Conservation (phyloP, 805 yeast species). For the Candida maesae region DNA sequence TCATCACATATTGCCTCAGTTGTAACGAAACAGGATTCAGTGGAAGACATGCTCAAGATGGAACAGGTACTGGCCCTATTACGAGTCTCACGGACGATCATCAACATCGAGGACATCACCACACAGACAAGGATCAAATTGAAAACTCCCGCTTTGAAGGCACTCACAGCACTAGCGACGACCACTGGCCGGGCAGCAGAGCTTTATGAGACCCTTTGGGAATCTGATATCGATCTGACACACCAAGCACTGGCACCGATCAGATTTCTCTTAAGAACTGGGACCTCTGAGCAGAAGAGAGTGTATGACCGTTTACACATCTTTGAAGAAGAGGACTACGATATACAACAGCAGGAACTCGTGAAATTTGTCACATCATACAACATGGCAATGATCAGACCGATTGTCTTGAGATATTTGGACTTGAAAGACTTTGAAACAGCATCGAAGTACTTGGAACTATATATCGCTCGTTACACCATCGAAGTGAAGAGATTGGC, state of each 20-base stretch:
- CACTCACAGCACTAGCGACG: background rate
- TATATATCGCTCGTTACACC: slow-evolving; percentile 7
- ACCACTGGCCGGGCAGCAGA: background rate
- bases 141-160: background rate
- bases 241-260: background rate
- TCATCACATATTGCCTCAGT: background rate
- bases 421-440: background rate
- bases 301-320: slow-evolving; percentile 6
- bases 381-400: slow-evolving; percentile 7
- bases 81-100: background rate
- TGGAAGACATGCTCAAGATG: no score
- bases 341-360: background rate
- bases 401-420: slow-evolving; percentile 4
- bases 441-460: slow-evolving; percentile 7
- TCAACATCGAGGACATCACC: background rate
- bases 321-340: slow-evolving; percentile 1
- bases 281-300: background rate
- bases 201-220: background rate
- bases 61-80: background rate
- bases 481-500: background rate
- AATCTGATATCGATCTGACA: slow-evolving; percentile 1
- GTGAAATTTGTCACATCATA: slow-evolving; percentile 4
- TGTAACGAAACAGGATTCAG: background rate
- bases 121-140: background rate
- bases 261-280: slow-evolving; percentile 2